These are phyloP conservation scores for Scalesia atractyloides DNA, from an alignment of 129 eudicot genomes.

Conservation along the genomic window DNA sequence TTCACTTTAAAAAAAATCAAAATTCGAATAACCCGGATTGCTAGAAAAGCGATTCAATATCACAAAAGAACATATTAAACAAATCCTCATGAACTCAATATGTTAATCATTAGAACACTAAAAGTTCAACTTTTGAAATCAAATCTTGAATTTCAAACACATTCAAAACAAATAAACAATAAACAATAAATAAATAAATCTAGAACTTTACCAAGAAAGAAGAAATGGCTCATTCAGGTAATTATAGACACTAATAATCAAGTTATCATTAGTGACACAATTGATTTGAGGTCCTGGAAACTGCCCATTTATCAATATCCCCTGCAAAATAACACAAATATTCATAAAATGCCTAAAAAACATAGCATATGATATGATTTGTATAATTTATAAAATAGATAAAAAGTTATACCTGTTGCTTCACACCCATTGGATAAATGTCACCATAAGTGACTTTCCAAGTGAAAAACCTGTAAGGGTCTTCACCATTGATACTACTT, in stretches of 20 bases:
- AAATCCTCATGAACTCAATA: background rate
- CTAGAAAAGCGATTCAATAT: no score
- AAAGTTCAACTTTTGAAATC: background rate
- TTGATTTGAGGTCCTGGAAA: constrained; percentile 95
- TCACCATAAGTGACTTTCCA: constrained; percentile 90
- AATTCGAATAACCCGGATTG: no score
- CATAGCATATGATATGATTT: no score
- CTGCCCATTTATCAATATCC: constrained; percentile 93
- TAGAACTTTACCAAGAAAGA: constrained; percentile 73
- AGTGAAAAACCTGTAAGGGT: constrained; percentile 84
- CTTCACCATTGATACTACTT: constrained; percentile 61
- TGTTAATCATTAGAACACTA: background rate
- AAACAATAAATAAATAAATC: background rate
- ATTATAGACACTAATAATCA: constrained; percentile 90
- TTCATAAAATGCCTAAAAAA: constrained; percentile 33
- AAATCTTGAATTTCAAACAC: constrained; percentile 8
- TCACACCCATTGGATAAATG: constrained; percentile 85
- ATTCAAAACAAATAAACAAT: background rate
- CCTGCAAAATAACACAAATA: constrained; percentile 51
- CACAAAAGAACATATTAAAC: background rate
- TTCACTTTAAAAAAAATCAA: no score
- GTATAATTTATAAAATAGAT: no score
- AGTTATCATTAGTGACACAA: constrained; percentile 94
- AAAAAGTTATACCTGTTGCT: constrained; percentile 64
- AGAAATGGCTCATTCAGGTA: constrained; percentile 86